Evolutionary conservation across 2,329 filamentous ascomycete genomes (phyloP), one percentile per base, ranked within the genome.

Genomic region (Talaromyces albobiverticillius): DNA sequence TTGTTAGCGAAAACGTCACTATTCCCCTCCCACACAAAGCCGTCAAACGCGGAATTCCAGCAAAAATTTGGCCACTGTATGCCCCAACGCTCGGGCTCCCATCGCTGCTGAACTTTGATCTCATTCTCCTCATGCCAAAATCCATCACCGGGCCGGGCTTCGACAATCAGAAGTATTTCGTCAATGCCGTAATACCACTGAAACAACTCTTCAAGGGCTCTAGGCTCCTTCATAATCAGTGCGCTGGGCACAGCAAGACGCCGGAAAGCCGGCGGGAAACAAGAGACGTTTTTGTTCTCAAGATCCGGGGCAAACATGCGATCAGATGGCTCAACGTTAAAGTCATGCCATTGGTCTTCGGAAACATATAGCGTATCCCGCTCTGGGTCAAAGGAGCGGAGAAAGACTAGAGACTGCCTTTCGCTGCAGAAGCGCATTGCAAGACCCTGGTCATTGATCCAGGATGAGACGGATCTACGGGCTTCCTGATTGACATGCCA

Each of bases 401-500:
- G 3, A 25, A 49, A 26, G 31, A 49, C 46, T 38, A 49, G 32
- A 7, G 32, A 40, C 46, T 49, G 46, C 14, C 18, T 49, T 26
- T 49, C 46, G 36, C 7, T 14, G 34, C 34, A 32, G 41, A 50
- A 57, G 31, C 29, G 38, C 9, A 46, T 26, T 46, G 22, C 25
- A 57, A 31, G 18, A 18, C 31, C 51, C 41, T 61, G 56, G n/a
- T 58, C 38, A 45, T 23, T 57, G 38, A 47, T 32, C 61, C 61
- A 63, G 18, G 36, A 11, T 22, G 56, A 43, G 22, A 58, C 61
- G 20, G 59, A 34, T 22, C 29, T 26, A 20, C 53, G 61, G 38
- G 61, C 59, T 41, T 63, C 61, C 26, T 41, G 54, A 52, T 61
- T 62, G 49, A 62, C 61, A 16, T 57, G 53, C 46, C 51, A 56